A percentile compares a stretch with the other conserved stretches of the same genome.
These are phyloP conservation scores for Trametes cingulata DNA, from an alignment of 768 basidiomycete species.

Conservation along the genomic window DNA sequence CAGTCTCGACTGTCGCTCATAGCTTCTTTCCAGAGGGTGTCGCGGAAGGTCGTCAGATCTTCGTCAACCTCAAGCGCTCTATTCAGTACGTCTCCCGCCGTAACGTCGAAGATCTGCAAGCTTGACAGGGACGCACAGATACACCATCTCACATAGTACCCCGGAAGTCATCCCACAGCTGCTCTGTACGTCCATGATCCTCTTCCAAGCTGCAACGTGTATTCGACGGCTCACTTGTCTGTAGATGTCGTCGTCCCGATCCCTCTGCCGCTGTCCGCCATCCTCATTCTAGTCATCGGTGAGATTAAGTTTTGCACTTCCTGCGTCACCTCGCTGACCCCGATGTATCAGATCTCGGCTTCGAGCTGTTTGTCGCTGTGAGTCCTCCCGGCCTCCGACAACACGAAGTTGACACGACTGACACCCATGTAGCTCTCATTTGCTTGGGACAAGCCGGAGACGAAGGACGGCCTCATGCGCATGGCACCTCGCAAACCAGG, in stretches of 20 bases:
- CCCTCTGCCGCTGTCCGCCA: slow-evolving; percentile 65
- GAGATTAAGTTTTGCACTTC: slow-evolving; percentile 6
- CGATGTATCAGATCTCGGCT: slow-evolving; percentile 57
- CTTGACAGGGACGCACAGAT: slow-evolving; percentile 36
- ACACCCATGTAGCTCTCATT: slow-evolving; percentile 51
- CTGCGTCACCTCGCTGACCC: not conserved
- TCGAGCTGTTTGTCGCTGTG: slow-evolving; percentile 67
- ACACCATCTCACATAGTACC: slow-evolving; percentile 66
- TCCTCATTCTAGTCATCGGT: slow-evolving; percentile 73
- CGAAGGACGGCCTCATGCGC: slow-evolving; percentile 65
- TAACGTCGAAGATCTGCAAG: not conserved
- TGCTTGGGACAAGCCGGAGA: slow-evolving; percentile 73
- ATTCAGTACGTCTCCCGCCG: slow-evolving; percentile 49
- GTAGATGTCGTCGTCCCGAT: slow-evolving; percentile 68
- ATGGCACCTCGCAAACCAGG: slow-evolving; percentile 67
- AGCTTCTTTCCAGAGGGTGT: slow-evolving; percentile 51
- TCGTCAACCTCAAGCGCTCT: slow-evolving; percentile 69
- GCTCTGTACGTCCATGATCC: slow-evolving; percentile 51
- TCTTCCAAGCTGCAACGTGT: not conserved
- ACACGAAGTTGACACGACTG: not conserved
- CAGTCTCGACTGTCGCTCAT: not conserved
- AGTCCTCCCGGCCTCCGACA: slow-evolving; percentile 23
- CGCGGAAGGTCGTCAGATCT: slow-evolving; percentile 67
- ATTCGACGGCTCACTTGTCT: not conserved
- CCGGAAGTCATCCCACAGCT: slow-evolving; percentile 72